phyloP scores from a whole-genome alignment of 2,329 filamentous ascomycete species.

The Camptophora hylomeconis region DNA sequence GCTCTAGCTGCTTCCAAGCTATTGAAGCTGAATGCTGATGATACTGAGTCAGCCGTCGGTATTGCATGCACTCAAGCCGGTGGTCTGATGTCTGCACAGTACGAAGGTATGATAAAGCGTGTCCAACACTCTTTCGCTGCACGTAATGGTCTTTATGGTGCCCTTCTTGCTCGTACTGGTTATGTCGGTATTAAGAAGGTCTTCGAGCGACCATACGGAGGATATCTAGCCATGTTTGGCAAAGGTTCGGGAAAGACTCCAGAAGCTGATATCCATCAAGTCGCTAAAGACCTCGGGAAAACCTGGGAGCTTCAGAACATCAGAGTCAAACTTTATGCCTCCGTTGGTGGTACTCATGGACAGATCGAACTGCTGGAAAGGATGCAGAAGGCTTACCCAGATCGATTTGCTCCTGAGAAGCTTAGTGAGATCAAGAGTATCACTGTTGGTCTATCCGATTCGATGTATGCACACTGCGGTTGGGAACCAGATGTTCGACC shows the following conservation, averaged over 20 bases:
- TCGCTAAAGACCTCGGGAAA: slow-evolving; percentile 23
- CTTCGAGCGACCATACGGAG: slow-evolving; percentile 30
- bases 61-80: slow-evolving; percentile 29
- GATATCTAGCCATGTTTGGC: slow-evolving; percentile 29
- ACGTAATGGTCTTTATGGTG: slow-evolving; percentile 29
- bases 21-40: slow-evolving; percentile 18
- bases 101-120: slow-evolving; percentile 30
- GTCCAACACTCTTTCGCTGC: slow-evolving; percentile 36
- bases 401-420: slow-evolving; percentile 11
- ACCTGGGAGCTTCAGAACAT: slow-evolving; percentile 25
- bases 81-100: slow-evolving; percentile 31
- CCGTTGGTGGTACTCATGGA: slow-evolving; percentile 25
- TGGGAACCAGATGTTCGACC: slow-evolving; percentile 24
- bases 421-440: slow-evolving; percentile 17
- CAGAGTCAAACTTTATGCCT: slow-evolving; percentile 27
- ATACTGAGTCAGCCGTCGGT: slow-evolving; percentile 25
- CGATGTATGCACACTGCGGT: slow-evolving; percentile 25
- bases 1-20: slow-evolving; percentile 23
- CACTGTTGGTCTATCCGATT: slow-evolving; percentile 20
- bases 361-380: slow-evolving; percentile 24
- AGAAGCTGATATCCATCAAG: slow-evolving; percentile 13
- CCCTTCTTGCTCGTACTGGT: slow-evolving; percentile 25
- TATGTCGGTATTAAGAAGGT: slow-evolving; percentile 32
- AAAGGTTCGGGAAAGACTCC: slow-evolving; percentile 20
- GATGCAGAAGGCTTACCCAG: slow-evolving; percentile 21